Conservation (phyloP, 2,329 filamentous ascomycete species). For the Talaromyces sp. region DNA sequence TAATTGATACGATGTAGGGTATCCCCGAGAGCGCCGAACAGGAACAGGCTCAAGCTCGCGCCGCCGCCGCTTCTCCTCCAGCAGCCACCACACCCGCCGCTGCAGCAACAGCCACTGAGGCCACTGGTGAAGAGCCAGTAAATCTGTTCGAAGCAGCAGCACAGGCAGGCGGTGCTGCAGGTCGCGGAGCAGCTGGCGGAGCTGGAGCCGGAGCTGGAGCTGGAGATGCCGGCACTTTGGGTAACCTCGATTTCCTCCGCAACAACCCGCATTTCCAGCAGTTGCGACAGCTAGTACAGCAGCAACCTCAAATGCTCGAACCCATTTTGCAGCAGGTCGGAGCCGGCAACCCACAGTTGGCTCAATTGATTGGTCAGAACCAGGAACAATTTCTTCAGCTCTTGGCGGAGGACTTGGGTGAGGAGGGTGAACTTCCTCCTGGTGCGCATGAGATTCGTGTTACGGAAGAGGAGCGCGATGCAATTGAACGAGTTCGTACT, state of each 20-base stretch:
- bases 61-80: slow-evolving; percentile 39
- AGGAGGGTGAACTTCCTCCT: slow-evolving; percentile 72
- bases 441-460: slow-evolving; percentile 87
- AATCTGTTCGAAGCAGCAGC: slow-evolving; percentile 94
- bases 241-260: slow-evolving; percentile 87
- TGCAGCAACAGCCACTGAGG: slow-evolving; percentile 37
- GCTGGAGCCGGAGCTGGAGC: slow-evolving; percentile 34
- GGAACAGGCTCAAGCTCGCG: slow-evolving; percentile 56
- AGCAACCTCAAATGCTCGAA: slow-evolving; percentile 97
- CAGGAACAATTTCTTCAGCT: slow-evolving; percentile 90
- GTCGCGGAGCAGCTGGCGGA: slow-evolving; percentile 40
- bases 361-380: slow-evolving; percentile 85
- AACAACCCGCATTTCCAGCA: slow-evolving; percentile 98
- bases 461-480: slow-evolving; percentile 93
- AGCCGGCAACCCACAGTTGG: slow-evolving; percentile 89
- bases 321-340: slow-evolving; percentile 95
- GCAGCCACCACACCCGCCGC: slow-evolving; percentile 28
- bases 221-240: slow-evolving; percentile 57
- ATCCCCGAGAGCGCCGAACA: slow-evolving; percentile 82
- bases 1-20: slow-evolving; percentile 56
- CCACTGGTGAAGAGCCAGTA: slow-evolving; percentile 59
- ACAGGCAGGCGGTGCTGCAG: slow-evolving; percentile 58
- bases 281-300: slow-evolving; percentile 92
- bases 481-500: slow-evolving; percentile 80
- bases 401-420: slow-evolving; percentile 80